Conservation (phyloP, 129 eudicot genomes). For the Tanacetum coccineum region DNA sequence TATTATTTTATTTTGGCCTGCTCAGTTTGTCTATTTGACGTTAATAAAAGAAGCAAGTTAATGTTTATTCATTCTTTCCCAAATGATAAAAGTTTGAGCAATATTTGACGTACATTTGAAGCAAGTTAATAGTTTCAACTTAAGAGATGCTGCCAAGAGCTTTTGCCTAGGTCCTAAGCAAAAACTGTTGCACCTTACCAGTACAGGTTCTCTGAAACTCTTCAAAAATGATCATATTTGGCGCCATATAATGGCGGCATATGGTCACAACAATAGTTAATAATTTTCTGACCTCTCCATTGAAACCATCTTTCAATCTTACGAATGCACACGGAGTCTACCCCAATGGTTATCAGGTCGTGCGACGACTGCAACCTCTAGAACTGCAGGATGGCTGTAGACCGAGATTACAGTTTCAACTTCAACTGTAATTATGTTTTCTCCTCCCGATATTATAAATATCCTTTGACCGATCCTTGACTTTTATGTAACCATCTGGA, state of each 20-base stretch:
- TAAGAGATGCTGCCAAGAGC: constrained; percentile 47
- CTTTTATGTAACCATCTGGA: constrained; percentile 50
- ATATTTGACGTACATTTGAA: too few relatives aligned
- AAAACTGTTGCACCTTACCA: constrained; percentile 66
- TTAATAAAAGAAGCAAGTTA: too few relatives aligned
- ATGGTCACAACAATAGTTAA: constrained; percentile 45
- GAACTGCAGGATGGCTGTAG: constrained; percentile 57
- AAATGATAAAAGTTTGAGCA: too few relatives aligned
- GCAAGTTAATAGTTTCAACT: too few relatives aligned
- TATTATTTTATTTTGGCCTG: too few relatives aligned
- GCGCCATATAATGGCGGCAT: constrained; percentile 77
- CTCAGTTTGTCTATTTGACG: too few relatives aligned
- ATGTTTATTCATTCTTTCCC: too few relatives aligned
- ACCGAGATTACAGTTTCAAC: constrained; percentile 56
- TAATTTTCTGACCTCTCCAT: constrained; percentile 35
- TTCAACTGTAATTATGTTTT: constrained; percentile 58
- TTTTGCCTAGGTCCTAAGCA: constrained; percentile 56
- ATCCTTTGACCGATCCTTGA: constrained; percentile 60
- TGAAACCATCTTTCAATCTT: constrained; percentile 54
- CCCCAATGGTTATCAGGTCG: constrained; percentile 79
- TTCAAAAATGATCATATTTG: constrained; percentile 47
- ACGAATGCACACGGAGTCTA: constrained; percentile 68
- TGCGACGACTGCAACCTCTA: constrained; percentile 71
- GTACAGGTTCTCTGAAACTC: constrained; percentile 65
- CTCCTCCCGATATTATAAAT: constrained; percentile 64